Evolutionary conservation across 352 stramenopile species (phyloP).

Genomic region (Globisporangium camurandrum): DNA sequence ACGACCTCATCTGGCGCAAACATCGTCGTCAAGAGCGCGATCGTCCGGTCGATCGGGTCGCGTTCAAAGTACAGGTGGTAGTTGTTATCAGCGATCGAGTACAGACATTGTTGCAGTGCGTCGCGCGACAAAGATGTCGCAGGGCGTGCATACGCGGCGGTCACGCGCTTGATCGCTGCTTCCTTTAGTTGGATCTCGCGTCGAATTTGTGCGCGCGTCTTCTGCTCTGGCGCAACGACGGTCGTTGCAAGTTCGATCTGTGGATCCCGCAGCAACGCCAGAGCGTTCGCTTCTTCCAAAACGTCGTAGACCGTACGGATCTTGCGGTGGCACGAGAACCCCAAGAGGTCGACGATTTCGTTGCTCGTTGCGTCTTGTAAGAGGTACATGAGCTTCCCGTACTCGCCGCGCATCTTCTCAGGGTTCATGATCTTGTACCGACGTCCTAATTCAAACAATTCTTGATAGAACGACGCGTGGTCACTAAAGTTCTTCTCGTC

Average conservation of each 20-base stretch:
- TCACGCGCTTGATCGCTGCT: constrained; percentile 83
- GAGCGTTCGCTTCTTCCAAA: constrained; percentile 57
- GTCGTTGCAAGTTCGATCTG: constrained; percentile 92
- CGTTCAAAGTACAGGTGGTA: constrained; percentile 97
- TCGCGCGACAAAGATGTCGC: constrained; percentile 63
- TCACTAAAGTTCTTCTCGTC: constrained; percentile 88
- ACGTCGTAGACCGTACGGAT: constrained; percentile 90
- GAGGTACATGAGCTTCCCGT: constrained; percentile 95
- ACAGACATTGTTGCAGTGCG: constrained; percentile 92
- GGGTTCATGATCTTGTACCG: constrained; percentile 99
- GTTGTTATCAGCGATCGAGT: constrained; percentile 96
- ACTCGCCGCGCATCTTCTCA: constrained; percentile 96
- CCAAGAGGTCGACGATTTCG: constrained; percentile 78
- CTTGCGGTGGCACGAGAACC: constrained; percentile 71
- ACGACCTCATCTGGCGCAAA: constrained; percentile 79
- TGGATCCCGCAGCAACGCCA: constrained; percentile 78
- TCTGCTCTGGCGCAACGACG: constrained; percentile 90
- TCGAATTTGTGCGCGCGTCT: constrained; percentile 86
- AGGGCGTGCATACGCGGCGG: constrained; percentile 51
- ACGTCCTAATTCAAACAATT: constrained; percentile 91
- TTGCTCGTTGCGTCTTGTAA: constrained; percentile 87
- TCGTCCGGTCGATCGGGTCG: constrained; percentile 95
- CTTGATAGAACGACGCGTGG: constrained; percentile 85
- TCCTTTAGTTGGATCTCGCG: constrained; percentile 92
- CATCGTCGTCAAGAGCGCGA: constrained; percentile 78